phyloP scores from a whole-genome alignment of 2,329 filamentous ascomycete genomes.

The Sclerotinia spermophila region DNA sequence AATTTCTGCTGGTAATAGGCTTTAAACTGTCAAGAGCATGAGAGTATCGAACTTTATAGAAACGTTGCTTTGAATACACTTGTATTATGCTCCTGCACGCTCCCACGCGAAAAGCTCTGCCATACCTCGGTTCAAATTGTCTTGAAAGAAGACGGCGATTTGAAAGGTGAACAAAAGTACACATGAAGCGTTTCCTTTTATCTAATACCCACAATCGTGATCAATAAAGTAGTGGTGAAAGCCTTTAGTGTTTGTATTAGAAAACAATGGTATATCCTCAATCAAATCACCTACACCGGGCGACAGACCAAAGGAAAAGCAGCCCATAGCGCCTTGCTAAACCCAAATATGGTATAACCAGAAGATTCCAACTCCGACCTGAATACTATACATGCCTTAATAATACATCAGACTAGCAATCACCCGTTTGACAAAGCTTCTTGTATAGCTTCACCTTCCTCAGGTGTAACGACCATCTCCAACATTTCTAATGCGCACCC shows the following conservation, averaged over 20 bases:
- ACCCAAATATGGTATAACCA: not conserved
- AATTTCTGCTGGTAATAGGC: not conserved
- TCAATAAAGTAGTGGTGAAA: not conserved
- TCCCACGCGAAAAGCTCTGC: rapidly evolving
- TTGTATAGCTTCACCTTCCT: constrained; percentile 61
- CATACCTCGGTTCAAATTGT: too few species aligned
- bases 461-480: constrained; percentile 75
- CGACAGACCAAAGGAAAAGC: not conserved
- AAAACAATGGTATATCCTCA: not conserved
- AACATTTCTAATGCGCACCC: constrained; percentile 79
- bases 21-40: not conserved
- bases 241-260: not conserved
- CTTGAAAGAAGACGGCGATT: not conserved
- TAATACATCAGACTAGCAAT: not conserved
- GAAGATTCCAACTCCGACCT: not conserved
- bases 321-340: not conserved
- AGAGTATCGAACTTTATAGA: not conserved
- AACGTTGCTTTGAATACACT: not conserved
- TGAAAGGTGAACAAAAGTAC: too few species aligned
- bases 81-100: not conserved
- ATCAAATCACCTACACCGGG: not conserved
- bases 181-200: not conserved
- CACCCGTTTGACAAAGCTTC: constrained; percentile 30
- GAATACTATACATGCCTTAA: not conserved
- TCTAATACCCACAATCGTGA: not conserved